Percentiles rank a stretch among this genome's conserved stretches.
phyloP scores from a whole-genome alignment of 1,284 basidiomycete species.

The Melampsora larici-populina region DNA sequence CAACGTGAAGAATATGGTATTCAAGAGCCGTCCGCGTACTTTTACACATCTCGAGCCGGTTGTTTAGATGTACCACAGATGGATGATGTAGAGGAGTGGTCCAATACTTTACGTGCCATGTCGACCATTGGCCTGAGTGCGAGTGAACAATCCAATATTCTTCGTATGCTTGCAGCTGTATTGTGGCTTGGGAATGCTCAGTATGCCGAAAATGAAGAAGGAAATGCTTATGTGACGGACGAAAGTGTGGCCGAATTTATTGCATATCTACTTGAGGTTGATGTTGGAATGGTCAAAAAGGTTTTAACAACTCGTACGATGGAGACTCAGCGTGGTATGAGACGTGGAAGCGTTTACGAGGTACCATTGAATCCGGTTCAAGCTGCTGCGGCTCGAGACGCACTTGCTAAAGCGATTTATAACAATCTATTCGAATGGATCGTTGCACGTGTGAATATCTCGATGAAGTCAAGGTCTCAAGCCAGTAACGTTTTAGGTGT shows the following conservation, averaged over 20 bases:
- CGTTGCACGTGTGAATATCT: slow-evolving; percentile 88
- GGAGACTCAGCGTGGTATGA: slow-evolving; percentile 75
- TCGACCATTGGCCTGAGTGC: slow-evolving; percentile 77
- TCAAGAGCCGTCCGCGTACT: slow-evolving; percentile 94
- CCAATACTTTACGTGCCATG: slow-evolving; percentile 92
- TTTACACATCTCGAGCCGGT: slow-evolving; percentile 85
- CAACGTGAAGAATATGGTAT: slow-evolving; percentile 92
- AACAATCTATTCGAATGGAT: slow-evolving; percentile 99
- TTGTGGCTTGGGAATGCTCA: slow-evolving; percentile 97
- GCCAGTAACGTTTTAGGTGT: slow-evolving; percentile 90
- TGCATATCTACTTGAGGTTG: slow-evolving; percentile 87
- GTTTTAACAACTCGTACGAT: slow-evolving; percentile 79
- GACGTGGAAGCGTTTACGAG: slow-evolving; percentile 87
- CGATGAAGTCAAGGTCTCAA: slow-evolving; percentile 79
- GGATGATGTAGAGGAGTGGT: slow-evolving; percentile 81
- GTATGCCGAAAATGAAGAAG: slow-evolving; percentile 82
- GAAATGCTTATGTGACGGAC: slow-evolving; percentile 77
- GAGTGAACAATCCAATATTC: slow-evolving; percentile 86
- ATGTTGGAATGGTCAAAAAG: slow-evolving; percentile 74
- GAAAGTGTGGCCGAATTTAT: slow-evolving; percentile 90
- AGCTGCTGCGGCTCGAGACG: slow-evolving; percentile 81
- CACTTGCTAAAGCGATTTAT: slow-evolving; percentile 92
- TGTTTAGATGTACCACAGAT: slow-evolving; percentile 90
- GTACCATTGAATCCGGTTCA: slow-evolving; percentile 93
- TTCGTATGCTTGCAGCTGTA: slow-evolving; percentile 84